phyloP scores from a whole-genome alignment of 192 early-diverging fungal genomes.

The Mortierella hygrophila region DNA sequence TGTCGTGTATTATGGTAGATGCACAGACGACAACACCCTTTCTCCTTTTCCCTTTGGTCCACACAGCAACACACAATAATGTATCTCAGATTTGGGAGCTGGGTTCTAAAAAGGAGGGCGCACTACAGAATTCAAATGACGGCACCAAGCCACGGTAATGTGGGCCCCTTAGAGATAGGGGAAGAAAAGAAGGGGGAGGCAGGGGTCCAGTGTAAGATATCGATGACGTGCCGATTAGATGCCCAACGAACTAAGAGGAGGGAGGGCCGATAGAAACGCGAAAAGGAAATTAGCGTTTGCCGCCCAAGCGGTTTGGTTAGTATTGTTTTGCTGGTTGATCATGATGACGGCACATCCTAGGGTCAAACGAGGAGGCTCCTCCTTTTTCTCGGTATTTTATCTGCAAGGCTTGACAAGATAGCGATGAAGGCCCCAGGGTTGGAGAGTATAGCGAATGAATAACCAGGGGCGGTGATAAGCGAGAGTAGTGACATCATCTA shows the following conservation, averaged over 20 bases:
- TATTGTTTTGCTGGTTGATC: neutral
- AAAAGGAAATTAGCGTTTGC: neutral
- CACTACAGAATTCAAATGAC: neutral
- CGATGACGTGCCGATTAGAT: neutral
- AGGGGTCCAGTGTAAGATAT: neutral
- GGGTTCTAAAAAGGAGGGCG: neutral
- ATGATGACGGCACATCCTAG: conserved; percentile 14
- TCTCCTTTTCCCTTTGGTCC: neutral
- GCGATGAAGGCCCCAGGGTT: too few relatives aligned
- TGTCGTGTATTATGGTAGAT: too few relatives aligned
- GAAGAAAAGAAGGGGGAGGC: neutral
- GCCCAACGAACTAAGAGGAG: neutral
- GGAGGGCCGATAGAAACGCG: neutral
- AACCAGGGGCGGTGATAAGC: too few relatives aligned
- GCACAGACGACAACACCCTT: too few relatives aligned
- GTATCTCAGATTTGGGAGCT: neutral
- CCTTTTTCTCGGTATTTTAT: neutral
- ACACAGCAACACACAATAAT: neutral
- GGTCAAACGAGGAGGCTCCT: too few relatives aligned
- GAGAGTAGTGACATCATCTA: too few relatives aligned
- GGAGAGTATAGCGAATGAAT: too few relatives aligned
- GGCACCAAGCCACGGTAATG: neutral
- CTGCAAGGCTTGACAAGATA: too few relatives aligned
- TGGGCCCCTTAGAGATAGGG: neutral
- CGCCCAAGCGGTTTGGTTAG: neutral